Percentiles rank a stretch among this genome's conserved stretches.
These are phyloP conservation scores for Melampsora larici-populina DNA, from an alignment of 1,284 basidiomycete genomes.

Conservation along the genomic window DNA sequence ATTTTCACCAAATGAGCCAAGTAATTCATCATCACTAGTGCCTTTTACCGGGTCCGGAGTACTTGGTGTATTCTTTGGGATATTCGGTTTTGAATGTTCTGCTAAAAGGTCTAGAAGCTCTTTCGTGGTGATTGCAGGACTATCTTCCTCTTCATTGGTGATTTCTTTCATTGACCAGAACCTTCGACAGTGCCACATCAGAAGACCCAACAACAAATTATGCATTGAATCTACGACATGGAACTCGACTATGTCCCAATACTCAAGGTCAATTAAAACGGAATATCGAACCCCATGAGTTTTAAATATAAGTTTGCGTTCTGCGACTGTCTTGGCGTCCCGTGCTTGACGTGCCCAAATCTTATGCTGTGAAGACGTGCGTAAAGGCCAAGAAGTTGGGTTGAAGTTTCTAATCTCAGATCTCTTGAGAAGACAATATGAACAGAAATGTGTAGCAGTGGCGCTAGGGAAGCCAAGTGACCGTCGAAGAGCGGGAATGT, in stretches of 20 bases:
- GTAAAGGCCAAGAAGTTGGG: background rate
- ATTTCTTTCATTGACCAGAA: too few species aligned
- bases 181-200: too few species aligned
- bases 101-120: too few species aligned
- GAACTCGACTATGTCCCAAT: too few species aligned
- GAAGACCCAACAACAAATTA: too few species aligned
- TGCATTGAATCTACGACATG: too few species aligned
- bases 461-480: constrained; percentile 6
- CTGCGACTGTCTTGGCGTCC: background rate
- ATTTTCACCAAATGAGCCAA: background rate
- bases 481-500: constrained; percentile 12
- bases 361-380: background rate
- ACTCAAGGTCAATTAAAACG: background rate
- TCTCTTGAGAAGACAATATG: constrained; percentile 6
- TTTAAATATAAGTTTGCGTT: constrained; percentile 14
- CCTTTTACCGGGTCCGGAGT: too few species aligned
- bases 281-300: constrained; percentile 19
- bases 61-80: too few species aligned
- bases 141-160: too few species aligned
- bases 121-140: too few species aligned
- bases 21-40: too few species aligned
- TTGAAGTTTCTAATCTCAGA: constrained; percentile 6
- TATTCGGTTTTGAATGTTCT: too few species aligned
- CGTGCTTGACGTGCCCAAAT: constrained; percentile 11
- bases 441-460: constrained; percentile 6